phyloP scores from a whole-genome alignment of 495 filamentous ascomycete species.

The Aspergillus steynii region DNA sequence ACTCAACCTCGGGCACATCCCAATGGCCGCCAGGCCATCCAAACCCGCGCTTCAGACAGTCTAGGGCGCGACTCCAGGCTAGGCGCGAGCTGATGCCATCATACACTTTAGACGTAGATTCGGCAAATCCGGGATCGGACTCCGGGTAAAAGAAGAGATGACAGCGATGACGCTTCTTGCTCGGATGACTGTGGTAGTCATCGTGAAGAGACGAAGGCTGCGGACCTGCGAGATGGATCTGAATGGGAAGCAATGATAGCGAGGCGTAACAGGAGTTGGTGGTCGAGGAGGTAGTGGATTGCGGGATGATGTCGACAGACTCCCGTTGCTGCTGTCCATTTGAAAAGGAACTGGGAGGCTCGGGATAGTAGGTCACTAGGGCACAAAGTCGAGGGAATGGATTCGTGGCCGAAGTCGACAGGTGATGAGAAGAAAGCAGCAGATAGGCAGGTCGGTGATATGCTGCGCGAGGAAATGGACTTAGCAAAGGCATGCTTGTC shows the following conservation, averaged over 20 bases:
- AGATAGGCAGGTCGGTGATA: conserved; percentile 59
- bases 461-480: conserved; percentile 28
- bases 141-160: conserved; percentile 49
- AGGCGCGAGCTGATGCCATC: conserved; percentile 49
- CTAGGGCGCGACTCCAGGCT: conserved; percentile 56
- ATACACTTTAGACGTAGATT: conserved; percentile 9
- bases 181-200: conserved; percentile 11
- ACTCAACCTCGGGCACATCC: conserved; percentile 58
- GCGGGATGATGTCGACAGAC: conserved; percentile 5
- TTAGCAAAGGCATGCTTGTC: not conserved
- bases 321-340: conserved; percentile 10
- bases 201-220: conserved; percentile 37
- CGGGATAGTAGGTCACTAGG: conserved; percentile 60
- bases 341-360: conserved; percentile 14
- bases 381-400: conserved; percentile 47
- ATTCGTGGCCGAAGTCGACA: conserved; percentile 40
- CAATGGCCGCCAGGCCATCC: conserved; percentile 36
- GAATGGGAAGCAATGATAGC: conserved; percentile 49
- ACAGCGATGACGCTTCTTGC: conserved; percentile 47
- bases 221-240: conserved; percentile 52
- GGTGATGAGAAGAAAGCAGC: conserved; percentile 52
- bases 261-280: conserved; percentile 40
- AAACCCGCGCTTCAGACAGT: conserved; percentile 55
- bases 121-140: conserved; percentile 38
- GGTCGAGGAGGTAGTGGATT: conserved; percentile 29